phyloP scores from a whole-genome alignment of 73 alveolate genomes.

The Paramecium biaurelia region DNA sequence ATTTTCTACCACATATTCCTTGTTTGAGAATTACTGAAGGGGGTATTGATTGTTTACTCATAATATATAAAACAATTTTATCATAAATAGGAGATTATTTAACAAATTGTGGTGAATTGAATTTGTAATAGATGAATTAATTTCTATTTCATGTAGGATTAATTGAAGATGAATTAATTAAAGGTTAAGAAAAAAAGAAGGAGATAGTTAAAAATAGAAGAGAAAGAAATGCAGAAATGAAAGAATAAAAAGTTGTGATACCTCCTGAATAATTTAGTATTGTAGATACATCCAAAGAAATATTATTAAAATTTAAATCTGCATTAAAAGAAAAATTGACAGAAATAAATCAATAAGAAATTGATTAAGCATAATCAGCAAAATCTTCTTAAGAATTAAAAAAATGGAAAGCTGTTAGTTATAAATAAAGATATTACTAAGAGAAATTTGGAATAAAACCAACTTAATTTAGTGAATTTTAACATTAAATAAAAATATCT shows the following conservation, averaged over 20 bases:
- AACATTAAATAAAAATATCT: constrained; percentile 74
- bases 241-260: neutral
- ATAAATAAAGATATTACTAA: constrained; percentile 77
- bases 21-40: constrained; percentile 98
- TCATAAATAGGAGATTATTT: constrained; percentile 77
- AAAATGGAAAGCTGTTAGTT: constrained; percentile 23
- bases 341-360: constrained; percentile 36
- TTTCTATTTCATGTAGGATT: constrained; percentile 72
- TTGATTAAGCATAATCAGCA: constrained; percentile 47
- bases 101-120: constrained; percentile 69
- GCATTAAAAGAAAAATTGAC: constrained; percentile 22
- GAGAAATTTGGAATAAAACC: constrained; percentile 88
- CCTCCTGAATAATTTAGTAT: constrained; percentile 25
- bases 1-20: constrained; percentile 99
- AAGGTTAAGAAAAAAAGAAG: constrained; percentile 67
- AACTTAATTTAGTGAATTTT: constrained; percentile 76
- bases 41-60: constrained; percentile 96
- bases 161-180: constrained; percentile 87
- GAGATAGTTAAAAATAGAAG: constrained; percentile 62
- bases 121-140: constrained; percentile 62
- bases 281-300: neutral
- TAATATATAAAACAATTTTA: constrained; percentile 79
- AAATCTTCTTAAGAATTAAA: neutral
- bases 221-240: constrained; percentile 13
- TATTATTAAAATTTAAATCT: neutral